Evolutionary conservation across 768 basidiomycete genomes (phyloP), one percentile per base, ranked within the genome.

Genomic region (Lactarius vividus): DNA sequence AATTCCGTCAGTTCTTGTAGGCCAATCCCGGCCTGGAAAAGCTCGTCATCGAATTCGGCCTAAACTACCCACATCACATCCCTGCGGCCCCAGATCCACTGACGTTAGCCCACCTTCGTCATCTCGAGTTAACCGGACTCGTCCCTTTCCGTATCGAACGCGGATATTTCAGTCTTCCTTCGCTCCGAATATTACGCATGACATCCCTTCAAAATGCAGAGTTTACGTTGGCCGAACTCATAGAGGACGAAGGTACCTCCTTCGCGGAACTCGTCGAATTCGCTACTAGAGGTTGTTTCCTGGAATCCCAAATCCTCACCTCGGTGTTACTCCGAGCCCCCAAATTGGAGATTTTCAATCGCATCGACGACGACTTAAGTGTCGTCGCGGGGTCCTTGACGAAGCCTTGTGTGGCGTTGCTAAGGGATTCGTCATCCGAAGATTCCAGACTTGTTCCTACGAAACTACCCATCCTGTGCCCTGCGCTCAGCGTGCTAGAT

Each of bases 21-120:
- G 55, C 52, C 18, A 74, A 75, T 57, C 65, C 63, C 18, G 29
- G 59, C 3, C 66, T 77, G 16, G 68, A 71, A 54, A 63, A 44
- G 29, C 54, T 77, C n/a, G 52, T 64, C 35, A 4, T 68, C 28
- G 26, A 62, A 49, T 11, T 57, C 2, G 15, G 28, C 18, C 15
- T 29, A n/a, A 15, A 15, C 37, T 10, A 39, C 37, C 13, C 13
- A 15, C 37, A 39, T 23, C 29, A 28, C 4, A 7, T 10, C 11
- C 4, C 10, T 42, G 42, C 37, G 31, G 5, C 7, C 33, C 33
- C 55, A 13, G 42, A 55, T 4, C 26, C 60, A 20, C 37, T 68
- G 29, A 70, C 61, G 23, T 55, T 64, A 42, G 15, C 52, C 26
- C 59, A 62, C 28, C 69, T 70, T 54, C 62, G 56, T 28, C 69